A percentile compares a stretch with the other conserved stretches of the same genome.
These are phyloP conservation scores for Rhytidhysteron rufulum DNA, from an alignment of 2,329 filamentous ascomycete species.

Conservation along the genomic window DNA sequence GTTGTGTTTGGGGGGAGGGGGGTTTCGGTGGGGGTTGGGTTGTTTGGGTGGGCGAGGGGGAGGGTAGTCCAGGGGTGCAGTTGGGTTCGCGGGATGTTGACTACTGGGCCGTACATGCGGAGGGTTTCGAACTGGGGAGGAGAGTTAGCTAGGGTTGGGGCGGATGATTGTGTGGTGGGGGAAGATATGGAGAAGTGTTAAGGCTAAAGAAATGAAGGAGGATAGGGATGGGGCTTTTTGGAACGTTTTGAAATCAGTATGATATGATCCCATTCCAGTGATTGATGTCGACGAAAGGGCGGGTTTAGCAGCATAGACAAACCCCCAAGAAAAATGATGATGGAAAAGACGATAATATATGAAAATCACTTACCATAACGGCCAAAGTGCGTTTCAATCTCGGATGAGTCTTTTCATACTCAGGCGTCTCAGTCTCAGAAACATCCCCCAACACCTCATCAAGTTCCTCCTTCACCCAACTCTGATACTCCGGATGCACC, in stretches of 20 bases:
- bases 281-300: too few species aligned
- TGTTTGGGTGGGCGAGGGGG: conserved; percentile 3
- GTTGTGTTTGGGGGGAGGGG: conserved; percentile 11
- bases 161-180: not conserved
- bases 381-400: conserved; percentile 43
- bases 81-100: conserved; percentile 14
- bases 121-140: conserved; percentile 25
- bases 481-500: conserved; percentile 47
- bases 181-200: not conserved
- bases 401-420: conserved; percentile 44
- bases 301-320: too few species aligned
- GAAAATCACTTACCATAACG: conserved; percentile 50
- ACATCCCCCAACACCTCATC: conserved; percentile 28
- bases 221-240: not conserved
- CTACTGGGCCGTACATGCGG: conserved; percentile 19
- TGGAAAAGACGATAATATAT: too few species aligned
- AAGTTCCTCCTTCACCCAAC: conserved; percentile 51
- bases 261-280: too few species aligned
- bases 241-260: too few species aligned
- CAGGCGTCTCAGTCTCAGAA: conserved; percentile 15
- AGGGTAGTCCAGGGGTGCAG: too few species aligned
- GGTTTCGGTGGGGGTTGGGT: conserved; percentile 2
- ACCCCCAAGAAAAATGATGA: too few species aligned
- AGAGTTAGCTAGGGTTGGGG: too few species aligned
- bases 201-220: conserved; percentile 1